phyloP scores from a whole-genome alignment of 2,329 filamentous ascomycete species.

The Fusarium bulbicola region DNA sequence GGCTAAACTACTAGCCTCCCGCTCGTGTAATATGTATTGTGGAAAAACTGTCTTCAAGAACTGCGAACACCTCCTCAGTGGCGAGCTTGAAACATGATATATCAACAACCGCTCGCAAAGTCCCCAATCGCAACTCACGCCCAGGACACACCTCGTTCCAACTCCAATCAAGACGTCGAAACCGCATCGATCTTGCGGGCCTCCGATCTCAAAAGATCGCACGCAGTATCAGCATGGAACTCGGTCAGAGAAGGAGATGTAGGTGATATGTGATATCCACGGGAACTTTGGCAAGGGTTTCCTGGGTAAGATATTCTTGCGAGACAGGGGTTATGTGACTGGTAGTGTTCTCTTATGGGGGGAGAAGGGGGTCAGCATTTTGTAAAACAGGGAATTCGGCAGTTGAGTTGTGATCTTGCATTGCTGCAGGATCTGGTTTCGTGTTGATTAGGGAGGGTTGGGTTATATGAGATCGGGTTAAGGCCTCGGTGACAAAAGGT shows the following conservation, averaged over 20 bases:
- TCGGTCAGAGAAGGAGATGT: neutral
- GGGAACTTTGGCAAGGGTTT: conserved; percentile 8
- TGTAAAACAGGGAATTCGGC: neutral
- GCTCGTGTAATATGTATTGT: neutral
- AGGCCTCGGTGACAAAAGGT: neutral
- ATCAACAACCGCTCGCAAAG: neutral
- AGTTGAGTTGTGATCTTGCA: conserved; percentile 1
- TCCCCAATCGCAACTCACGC: neutral
- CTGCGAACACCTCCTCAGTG: neutral
- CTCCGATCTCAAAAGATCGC: conserved; percentile 5
- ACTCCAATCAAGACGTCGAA: neutral
- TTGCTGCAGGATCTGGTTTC: neutral
- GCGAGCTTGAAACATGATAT: neutral
- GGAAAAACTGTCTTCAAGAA: neutral
- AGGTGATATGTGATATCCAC: conserved; percentile 25
- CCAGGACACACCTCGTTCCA: neutral
- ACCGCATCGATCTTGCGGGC: neutral
- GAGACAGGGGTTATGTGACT: conserved; percentile 9
- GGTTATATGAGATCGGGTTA: neutral
- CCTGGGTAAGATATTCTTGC: conserved; percentile 8
- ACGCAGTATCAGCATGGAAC: conserved; percentile 7
- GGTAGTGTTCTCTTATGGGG: neutral
- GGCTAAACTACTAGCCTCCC: neutral
- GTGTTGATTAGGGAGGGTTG: neutral
- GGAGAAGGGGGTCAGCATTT: neutral